phyloP scores from a whole-genome alignment of 768 basidiomycete species.

The Russula ochroleuca region DNA sequence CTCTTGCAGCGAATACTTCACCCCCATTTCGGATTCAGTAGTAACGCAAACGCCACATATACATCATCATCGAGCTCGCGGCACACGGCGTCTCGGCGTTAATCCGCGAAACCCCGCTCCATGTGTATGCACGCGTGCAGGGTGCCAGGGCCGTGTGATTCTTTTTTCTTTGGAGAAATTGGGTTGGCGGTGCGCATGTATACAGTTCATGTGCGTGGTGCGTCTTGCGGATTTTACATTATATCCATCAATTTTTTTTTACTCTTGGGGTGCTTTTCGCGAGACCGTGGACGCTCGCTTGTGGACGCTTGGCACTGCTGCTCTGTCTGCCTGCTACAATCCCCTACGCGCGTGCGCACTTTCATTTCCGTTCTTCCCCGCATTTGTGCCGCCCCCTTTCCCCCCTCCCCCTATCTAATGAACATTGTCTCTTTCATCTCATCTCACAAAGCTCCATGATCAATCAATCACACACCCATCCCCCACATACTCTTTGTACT shows the following conservation, averaged over 20 bases:
- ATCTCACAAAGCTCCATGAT: conserved; percentile 5
- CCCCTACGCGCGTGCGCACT: neutral
- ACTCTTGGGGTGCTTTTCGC: neutral
- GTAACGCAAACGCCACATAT: neutral
- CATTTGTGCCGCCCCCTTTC: neutral
- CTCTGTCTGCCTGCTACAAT: conserved; percentile 5
- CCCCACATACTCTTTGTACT: conserved; percentile 1
- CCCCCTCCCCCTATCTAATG: conserved; percentile 1
- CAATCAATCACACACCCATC: neutral
- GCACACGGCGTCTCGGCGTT: conserved; percentile 16
- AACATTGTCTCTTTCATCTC: conserved; percentile 11
- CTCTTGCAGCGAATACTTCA: conserved; percentile 26
- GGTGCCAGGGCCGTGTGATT: neutral
- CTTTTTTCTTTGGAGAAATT: conserved; percentile 2
- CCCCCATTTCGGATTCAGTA: conserved; percentile 17
- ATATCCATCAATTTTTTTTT: conserved; percentile 9
- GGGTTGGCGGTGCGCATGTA: conserved; percentile 1
- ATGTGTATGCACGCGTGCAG: neutral
- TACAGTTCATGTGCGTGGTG: neutral
- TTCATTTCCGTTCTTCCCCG: conserved; percentile 21
- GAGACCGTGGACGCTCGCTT: conserved; percentile 14
- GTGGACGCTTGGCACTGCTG: conserved; percentile 6
- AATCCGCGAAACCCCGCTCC: neutral
- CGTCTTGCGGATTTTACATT: conserved; percentile 11
- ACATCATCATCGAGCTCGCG: neutral